These are phyloP conservation scores for Saksenaea vasiformis DNA, from an alignment of 371 early-diverging fungal species.

Conservation along the genomic window DNA sequence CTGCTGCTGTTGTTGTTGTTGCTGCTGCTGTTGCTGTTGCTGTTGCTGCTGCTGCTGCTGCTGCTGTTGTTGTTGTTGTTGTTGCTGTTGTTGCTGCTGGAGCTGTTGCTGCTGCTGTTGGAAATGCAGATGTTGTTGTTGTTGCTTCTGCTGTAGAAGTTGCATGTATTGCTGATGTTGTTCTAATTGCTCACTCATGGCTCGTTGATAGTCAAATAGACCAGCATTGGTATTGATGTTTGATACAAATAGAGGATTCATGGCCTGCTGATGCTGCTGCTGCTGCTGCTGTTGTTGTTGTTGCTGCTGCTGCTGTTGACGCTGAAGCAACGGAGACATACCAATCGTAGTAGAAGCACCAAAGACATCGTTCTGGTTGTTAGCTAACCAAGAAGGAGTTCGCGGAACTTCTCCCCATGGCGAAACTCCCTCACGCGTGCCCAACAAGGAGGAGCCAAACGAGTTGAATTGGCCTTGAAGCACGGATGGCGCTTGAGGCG, in stretches of 20 bases:
- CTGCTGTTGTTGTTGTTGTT: slow-evolving; percentile 26
- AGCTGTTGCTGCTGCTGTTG: slow-evolving; percentile 37
- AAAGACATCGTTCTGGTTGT: slow-evolving; percentile 33
- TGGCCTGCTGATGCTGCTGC: slow-evolving; percentile 18
- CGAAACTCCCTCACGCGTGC: slow-evolving; percentile 25
- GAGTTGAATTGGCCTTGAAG: slow-evolving; percentile 21
- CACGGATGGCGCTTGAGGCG: slow-evolving; percentile 28
- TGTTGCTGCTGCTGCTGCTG: slow-evolving; percentile 24
- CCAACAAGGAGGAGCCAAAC: slow-evolving; percentile 29
- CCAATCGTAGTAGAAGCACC: slow-evolving; percentile 17
- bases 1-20: slow-evolving; percentile 18
- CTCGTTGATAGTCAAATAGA: slow-evolving; percentile 42
- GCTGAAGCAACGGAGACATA: slow-evolving; percentile 24
- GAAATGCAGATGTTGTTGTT: slow-evolving; percentile 55
- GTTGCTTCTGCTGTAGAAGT: slow-evolving; percentile 54
- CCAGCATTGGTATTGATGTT: slow-evolving; percentile 22
- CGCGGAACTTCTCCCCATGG: slow-evolving; percentile 33
- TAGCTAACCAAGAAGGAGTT: slow-evolving; percentile 37
- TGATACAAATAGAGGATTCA: slow-evolving; percentile 38
- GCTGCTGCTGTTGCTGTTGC: slow-evolving; percentile 29
- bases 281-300: slow-evolving; percentile 17
- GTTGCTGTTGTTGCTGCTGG: slow-evolving; percentile 52
- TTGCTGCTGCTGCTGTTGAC: slow-evolving; percentile 25
- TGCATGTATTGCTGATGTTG: slow-evolving; percentile 54
- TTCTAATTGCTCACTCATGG: slow-evolving; percentile 29